phyloP scores from a whole-genome alignment of 2,329 filamentous ascomycete species.

The Botrytis byssoidea region DNA sequence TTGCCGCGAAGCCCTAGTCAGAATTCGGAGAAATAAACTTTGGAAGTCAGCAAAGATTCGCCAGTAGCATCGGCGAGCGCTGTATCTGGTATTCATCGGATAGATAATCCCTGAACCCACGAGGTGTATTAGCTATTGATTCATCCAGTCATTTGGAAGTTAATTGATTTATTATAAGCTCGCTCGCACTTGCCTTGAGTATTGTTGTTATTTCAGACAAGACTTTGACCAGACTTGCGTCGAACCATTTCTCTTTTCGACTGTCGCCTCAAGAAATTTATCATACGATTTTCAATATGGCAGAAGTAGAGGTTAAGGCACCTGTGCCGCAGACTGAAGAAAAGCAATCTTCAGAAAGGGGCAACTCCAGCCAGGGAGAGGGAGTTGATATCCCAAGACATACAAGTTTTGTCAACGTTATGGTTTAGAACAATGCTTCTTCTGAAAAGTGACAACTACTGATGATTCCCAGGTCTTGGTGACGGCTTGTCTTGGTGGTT shows the following conservation, averaged over 20 bases:
- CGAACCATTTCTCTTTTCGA: background rate
- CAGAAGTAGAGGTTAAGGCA: background rate
- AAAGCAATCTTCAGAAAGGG: background rate
- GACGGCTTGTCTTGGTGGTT: slow-evolving; percentile 17
- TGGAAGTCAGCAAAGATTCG: background rate
- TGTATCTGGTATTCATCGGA: too few relatives aligned
- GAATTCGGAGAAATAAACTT: background rate
- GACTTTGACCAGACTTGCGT: background rate
- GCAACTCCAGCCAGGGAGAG: background rate
- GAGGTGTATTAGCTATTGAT: background rate
- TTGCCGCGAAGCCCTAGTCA: background rate
- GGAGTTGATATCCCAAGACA: slow-evolving; percentile 12
- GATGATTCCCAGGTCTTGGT: slow-evolving; percentile 2
- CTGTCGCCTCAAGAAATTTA: background rate
- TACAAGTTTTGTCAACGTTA: slow-evolving; percentile 9
- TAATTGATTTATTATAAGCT: slow-evolving; percentile 1
- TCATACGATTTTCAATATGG: background rate
- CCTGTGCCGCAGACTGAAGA: background rate
- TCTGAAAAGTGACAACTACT: background rate
- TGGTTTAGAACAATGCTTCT: background rate
- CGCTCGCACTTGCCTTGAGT: background rate
- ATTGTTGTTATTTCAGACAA: background rate
- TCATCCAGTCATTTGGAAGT: background rate
- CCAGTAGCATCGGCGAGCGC: background rate
- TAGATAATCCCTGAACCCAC: background rate